phyloP scores from a whole-genome alignment of 352 stramenopile species.

The Globisporangium rhizosaccharum region DNA sequence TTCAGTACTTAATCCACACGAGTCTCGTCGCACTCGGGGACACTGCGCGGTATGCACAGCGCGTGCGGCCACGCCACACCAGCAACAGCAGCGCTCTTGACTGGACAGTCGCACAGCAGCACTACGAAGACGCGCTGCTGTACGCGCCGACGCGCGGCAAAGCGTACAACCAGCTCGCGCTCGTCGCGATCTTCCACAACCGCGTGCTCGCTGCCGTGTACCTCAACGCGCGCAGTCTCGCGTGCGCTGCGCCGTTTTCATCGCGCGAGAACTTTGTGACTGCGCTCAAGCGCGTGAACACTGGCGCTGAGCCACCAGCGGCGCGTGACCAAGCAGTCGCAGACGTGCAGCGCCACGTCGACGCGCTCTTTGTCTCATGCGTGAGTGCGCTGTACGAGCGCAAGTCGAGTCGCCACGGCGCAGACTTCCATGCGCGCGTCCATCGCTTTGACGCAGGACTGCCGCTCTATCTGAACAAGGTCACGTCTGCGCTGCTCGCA shows the following conservation, averaged over 20 bases:
- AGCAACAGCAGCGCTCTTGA: constrained; percentile 9
- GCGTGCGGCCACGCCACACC: constrained; percentile 7
- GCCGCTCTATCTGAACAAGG: constrained; percentile 4
- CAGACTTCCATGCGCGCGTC: background rate
- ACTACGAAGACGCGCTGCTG: constrained; percentile 31
- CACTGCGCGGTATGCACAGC: constrained; percentile 36
- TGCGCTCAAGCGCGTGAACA: constrained; percentile 16
- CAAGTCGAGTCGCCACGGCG: background rate
- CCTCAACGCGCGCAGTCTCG: constrained; percentile 38
- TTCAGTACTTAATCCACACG: constrained; percentile 32
- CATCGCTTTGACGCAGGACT: constrained; percentile 1
- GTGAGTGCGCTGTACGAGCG: constrained; percentile 2
- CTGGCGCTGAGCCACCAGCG: background rate
- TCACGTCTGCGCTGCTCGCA: constrained; percentile 7
- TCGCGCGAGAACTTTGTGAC: constrained; percentile 33
- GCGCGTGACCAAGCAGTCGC: background rate
- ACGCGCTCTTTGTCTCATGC: constrained; percentile 7
- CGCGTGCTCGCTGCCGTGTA: constrained; percentile 34
- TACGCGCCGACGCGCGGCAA: constrained; percentile 43
- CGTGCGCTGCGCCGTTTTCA: constrained; percentile 33
- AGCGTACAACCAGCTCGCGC: constrained; percentile 56
- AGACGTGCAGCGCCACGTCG: constrained; percentile 8
- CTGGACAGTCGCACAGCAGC: constrained; percentile 24
- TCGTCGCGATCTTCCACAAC: constrained; percentile 30
- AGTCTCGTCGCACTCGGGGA: constrained; percentile 46